Evolutionary conservation across 306 rosid genomes (phyloP).

Genomic region (Citrullus colocynthis): DNA sequence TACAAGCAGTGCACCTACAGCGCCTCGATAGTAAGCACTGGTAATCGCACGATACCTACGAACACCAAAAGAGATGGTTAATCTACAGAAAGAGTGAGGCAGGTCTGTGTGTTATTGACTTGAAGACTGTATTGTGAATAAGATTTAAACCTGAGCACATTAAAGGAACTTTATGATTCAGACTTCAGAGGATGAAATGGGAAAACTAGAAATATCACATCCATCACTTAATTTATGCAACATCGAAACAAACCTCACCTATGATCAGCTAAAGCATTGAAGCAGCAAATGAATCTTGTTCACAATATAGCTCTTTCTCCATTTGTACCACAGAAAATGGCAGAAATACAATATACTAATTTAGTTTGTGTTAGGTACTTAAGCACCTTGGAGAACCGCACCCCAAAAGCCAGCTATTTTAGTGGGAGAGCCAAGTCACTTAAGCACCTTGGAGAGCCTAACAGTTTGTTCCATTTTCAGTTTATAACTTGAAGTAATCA

Average conservation of each 20-base stretch:
- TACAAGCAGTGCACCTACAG: conserved; percentile 49
- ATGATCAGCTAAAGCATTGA: not conserved
- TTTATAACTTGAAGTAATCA: not conserved
- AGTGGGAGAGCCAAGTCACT: no score
- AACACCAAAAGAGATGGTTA: not conserved
- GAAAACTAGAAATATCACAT: not conserved
- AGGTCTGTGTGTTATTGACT: not conserved
- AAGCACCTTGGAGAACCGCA: no score
- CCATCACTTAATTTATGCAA: not conserved
- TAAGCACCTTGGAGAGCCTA: no score
- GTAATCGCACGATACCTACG: conserved; percentile 52
- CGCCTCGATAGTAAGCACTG: conserved; percentile 56
- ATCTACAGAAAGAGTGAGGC: not conserved
- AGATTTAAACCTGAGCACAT: not conserved
- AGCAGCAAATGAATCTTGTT: not conserved
- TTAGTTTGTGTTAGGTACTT: no score
- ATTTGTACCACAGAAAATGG: not conserved
- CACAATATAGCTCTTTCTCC: not conserved
- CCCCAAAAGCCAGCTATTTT: no score
- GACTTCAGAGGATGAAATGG: not conserved
- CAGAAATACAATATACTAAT: not conserved
- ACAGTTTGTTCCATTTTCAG: not conserved
- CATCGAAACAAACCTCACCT: not conserved
- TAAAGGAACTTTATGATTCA: not conserved
- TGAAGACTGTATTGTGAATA: not conserved